Conservation (phyloP, 441 rosid genomes). For the Omphalea diandra region DNA sequence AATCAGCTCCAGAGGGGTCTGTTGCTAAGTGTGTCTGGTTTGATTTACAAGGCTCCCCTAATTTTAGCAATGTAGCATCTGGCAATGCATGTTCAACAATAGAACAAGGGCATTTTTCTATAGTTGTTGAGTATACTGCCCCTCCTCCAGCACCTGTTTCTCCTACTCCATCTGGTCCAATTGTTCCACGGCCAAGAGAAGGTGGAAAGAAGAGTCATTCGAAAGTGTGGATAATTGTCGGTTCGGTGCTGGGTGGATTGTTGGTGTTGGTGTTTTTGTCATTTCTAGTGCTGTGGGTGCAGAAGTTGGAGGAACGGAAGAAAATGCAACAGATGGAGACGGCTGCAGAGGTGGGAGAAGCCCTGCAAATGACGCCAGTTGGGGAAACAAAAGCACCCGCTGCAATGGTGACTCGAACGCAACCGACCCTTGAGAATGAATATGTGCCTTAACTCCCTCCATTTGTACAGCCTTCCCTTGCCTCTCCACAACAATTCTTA, state of each 20-base stretch:
- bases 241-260: constrained; percentile 74
- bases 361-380: constrained; percentile 59
- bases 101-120: constrained; percentile 83
- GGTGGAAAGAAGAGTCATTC: constrained; percentile 32
- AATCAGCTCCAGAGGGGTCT: constrained; percentile 51
- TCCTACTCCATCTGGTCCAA: constrained; percentile 24
- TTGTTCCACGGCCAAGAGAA: constrained; percentile 12
- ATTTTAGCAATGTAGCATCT: constrained; percentile 51
- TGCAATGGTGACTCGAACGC: constrained; percentile 82
- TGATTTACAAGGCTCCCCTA: constrained; percentile 52
- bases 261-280: constrained; percentile 46
- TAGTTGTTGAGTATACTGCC: constrained; percentile 62
- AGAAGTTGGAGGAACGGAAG: constrained; percentile 58
- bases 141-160: constrained; percentile 48
- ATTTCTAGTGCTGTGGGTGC: constrained; percentile 51
- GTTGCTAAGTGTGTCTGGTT: constrained; percentile 71
- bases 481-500: constrained; percentile 32
- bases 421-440: constrained; percentile 77
- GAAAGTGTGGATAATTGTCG: constrained; percentile 65
- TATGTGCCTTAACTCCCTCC: constrained; percentile 56
- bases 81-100: constrained; percentile 54
- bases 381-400: constrained; percentile 79
- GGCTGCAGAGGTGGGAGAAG: constrained; percentile 91
- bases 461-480: constrained; percentile 27
- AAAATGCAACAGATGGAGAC: constrained; percentile 77